phyloP scores from a whole-genome alignment of 75 land plant genomes.

The Selaginella moellendorffii region DNA sequence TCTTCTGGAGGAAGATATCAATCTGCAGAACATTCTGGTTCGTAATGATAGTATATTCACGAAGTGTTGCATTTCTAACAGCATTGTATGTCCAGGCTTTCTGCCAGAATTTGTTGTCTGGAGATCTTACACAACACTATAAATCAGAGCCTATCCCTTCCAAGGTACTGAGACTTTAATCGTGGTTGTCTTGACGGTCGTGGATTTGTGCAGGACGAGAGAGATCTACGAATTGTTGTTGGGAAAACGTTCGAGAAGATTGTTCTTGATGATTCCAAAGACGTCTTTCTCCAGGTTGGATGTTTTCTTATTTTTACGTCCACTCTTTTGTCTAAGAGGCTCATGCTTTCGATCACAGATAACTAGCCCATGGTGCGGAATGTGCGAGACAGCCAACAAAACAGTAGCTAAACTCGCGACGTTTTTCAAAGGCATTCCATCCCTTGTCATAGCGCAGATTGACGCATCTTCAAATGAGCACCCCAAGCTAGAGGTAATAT shows the following conservation, averaged over 20 bases:
- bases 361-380: constrained; percentile 72
- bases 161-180: constrained; percentile 23
- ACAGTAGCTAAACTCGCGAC: constrained; percentile 57
- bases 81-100: constrained; percentile 41
- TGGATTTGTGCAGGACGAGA: constrained; percentile 33
- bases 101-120: constrained; percentile 36
- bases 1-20: constrained; percentile 50
- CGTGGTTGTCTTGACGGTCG: not conserved
- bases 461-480: not conserved
- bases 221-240: constrained; percentile 50
- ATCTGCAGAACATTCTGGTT: constrained; percentile 47
- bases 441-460: constrained; percentile 35
- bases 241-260: constrained; percentile 72
- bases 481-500: not conserved
- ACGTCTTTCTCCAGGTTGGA: constrained; percentile 62
- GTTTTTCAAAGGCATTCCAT: constrained; percentile 52
- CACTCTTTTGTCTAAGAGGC: too few species aligned
- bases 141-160: constrained; percentile 66
- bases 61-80: not conserved
- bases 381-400: constrained; percentile 68
- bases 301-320: not conserved
- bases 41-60: not conserved
- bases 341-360: too few species aligned
- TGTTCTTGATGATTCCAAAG: constrained; percentile 49
- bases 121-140: constrained; percentile 35